phyloP scores from a whole-genome alignment of 2,329 filamentous ascomycete species.

The Fonsecaea pedrosoi region DNA sequence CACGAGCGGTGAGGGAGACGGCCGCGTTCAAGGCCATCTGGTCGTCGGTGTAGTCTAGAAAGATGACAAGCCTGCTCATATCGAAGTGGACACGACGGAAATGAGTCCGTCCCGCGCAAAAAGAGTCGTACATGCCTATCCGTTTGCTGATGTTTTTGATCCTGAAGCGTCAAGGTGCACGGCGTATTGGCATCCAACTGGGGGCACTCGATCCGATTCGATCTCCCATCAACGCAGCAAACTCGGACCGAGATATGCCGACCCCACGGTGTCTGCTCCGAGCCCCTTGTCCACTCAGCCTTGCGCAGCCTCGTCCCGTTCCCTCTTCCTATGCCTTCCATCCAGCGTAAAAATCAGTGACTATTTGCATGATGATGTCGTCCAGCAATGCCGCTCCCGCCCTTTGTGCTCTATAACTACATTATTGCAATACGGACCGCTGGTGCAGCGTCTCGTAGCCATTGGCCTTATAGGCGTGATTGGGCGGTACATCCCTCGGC shows the following conservation, averaged over 20 bases:
- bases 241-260: not conserved
- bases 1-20: slow-evolving; percentile 5
- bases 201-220: not conserved
- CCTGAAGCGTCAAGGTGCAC: not conserved
- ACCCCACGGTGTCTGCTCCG: not conserved
- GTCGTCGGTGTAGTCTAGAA: not conserved
- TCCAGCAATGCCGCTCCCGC: too few species aligned
- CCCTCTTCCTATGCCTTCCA: too few species aligned
- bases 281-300: not conserved
- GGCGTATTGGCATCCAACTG: too few species aligned
- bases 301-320: not conserved
- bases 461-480: too few species aligned
- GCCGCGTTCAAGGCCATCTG: slow-evolving; percentile 8
- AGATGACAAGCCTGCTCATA: not conserved
- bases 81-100: not conserved
- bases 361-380: too few species aligned
- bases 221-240: not conserved
- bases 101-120: not conserved
- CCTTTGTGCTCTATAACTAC: too few species aligned
- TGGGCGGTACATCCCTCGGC: too few species aligned
- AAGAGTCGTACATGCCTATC: too few species aligned
- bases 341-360: too few species aligned
- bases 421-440: too few species aligned
- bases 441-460: too few species aligned
- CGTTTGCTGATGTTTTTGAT: not conserved